Evolutionary conservation across 352 stramenopile genomes (phyloP).

Genomic region (Pythium scleroteichum): DNA sequence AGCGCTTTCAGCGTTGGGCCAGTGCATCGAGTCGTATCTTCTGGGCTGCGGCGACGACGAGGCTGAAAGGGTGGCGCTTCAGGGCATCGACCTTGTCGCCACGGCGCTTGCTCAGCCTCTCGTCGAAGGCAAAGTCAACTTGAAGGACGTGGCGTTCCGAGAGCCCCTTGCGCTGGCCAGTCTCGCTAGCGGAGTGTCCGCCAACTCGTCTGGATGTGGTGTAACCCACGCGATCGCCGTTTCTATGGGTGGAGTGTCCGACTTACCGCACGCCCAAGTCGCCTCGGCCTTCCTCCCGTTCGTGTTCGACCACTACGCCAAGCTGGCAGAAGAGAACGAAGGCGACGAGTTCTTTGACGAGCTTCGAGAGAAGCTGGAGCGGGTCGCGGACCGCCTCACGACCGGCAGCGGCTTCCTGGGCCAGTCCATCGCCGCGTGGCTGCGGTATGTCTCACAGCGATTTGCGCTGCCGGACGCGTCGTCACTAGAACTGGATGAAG

Average conservation of each 20-base stretch:
- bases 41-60: slow-evolving; percentile 44
- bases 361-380: slow-evolving; percentile 50
- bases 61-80: slow-evolving; percentile 47
- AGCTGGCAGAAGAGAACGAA: slow-evolving; percentile 55
- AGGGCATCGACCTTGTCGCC: slow-evolving; percentile 60
- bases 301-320: slow-evolving; percentile 62
- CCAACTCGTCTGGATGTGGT: slow-evolving; percentile 56
- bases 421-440: slow-evolving; percentile 47
- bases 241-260: slow-evolving; percentile 66
- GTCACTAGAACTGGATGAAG: slow-evolving; percentile 60
- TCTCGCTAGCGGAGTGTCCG: slow-evolving; percentile 53
- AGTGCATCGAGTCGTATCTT: slow-evolving; percentile 79
- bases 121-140: slow-evolving; percentile 60
- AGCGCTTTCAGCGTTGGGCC: slow-evolving; percentile 58
- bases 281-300: slow-evolving; percentile 62
- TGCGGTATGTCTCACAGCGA: slow-evolving; percentile 58
- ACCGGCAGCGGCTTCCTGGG: slow-evolving; percentile 57
- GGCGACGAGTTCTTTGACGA: slow-evolving; percentile 71
- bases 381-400: slow-evolving; percentile 47
- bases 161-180: slow-evolving; percentile 58
- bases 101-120: slow-evolving; percentile 53
- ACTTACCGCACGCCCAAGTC: slow-evolving; percentile 63
- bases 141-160: slow-evolving; percentile 54
- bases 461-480: slow-evolving; percentile 59
- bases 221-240: slow-evolving; percentile 57